Evolutionary conservation across 345 rosid genomes (phyloP).

Genomic region (Pistacia atlantica): DNA sequence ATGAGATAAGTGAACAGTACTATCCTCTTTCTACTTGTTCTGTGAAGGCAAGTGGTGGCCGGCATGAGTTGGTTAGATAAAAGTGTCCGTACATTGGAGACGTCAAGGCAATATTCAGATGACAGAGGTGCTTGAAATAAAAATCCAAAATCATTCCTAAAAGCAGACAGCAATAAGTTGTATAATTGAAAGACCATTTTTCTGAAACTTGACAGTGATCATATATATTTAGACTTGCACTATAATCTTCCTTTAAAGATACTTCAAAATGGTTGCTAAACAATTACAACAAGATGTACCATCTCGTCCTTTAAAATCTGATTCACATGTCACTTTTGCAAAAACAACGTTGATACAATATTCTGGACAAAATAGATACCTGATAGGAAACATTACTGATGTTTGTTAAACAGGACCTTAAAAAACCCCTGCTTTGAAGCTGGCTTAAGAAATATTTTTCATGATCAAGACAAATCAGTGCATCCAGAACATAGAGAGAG

Average conservation of each 20-base stretch:
- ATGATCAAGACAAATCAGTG: conserved; percentile 77
- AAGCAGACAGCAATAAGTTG: neutral
- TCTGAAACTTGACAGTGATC: neutral
- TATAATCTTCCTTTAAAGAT: neutral
- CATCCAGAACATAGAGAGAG: conserved; percentile 87
- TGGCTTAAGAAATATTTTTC: conserved; percentile 87
- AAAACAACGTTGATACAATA: neutral
- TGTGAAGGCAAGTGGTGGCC: neutral
- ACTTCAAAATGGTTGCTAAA: neutral
- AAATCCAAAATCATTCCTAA: neutral
- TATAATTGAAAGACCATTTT: neutral
- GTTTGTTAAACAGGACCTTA: conserved; percentile 71
- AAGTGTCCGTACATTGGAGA: neutral
- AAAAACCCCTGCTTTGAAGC: conserved; percentile 92
- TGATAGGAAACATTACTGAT: conserved; percentile 69
- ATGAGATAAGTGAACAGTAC: neutral
- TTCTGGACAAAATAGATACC: conserved; percentile 41
- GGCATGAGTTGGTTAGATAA: neutral
- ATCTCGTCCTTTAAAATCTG: conserved; percentile 2
- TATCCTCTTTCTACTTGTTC: neutral
- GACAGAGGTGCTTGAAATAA: neutral
- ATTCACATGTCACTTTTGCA: neutral
- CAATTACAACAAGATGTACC: neutral
- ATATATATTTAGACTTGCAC: neutral
- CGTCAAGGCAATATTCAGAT: neutral